These are phyloP conservation scores for Botrytis cinerea DNA, from an alignment of 2,329 filamentous ascomycete species.

Conservation along the genomic window DNA sequence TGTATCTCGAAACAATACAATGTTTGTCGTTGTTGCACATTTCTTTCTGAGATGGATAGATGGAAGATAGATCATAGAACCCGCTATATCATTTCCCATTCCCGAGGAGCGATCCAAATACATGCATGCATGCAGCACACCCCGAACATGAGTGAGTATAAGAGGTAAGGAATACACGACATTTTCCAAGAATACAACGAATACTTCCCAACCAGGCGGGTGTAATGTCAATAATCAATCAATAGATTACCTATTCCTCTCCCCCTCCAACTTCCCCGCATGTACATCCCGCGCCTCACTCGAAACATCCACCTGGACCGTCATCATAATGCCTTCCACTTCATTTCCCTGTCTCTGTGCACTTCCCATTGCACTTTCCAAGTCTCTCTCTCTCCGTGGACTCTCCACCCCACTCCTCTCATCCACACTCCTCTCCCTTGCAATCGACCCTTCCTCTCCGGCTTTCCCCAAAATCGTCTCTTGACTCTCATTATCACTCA, in stretches of 20 bases:
- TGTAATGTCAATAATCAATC: not conserved
- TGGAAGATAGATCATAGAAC: not conserved
- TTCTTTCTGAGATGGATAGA: not conserved
- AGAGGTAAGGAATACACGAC: not conserved
- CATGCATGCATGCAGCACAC: not conserved
- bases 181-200: not conserved
- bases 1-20: no score
- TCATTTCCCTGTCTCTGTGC: not conserved
- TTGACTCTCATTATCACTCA: conserved; percentile 16
- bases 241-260: not conserved
- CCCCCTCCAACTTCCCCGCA: not conserved
- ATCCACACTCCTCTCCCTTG: not conserved
- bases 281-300: not conserved
- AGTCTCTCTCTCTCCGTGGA: not conserved
- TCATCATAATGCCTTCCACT: conserved; percentile 1
- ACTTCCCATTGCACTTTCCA: not conserved
- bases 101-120: not conserved
- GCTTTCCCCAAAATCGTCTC: conserved; percentile 3
- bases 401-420: not conserved
- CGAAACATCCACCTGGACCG: not conserved
- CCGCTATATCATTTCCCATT: not conserved
- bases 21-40: not conserved
- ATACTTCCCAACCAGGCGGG: not conserved
- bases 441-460: no score
- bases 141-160: not conserved